Evolutionary conservation across 768 basidiomycete genomes (phyloP).

Genomic region (Mycena belliarum): DNA sequence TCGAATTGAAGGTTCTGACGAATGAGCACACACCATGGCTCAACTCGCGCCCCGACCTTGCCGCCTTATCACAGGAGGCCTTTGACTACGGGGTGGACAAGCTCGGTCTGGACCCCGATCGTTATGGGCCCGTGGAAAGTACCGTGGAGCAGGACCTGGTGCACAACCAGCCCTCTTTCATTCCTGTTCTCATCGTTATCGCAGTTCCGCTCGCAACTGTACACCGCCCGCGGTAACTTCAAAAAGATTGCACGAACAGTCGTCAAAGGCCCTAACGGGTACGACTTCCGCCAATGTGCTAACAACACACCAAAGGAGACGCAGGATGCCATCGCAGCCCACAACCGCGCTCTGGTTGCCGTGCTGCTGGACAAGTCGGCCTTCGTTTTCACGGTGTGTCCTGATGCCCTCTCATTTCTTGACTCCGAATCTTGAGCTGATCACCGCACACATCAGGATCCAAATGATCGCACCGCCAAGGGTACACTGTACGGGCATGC

Average conservation of each 20-base stretch:
- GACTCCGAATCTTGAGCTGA: neutral
- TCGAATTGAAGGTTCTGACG: neutral
- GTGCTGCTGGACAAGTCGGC: neutral
- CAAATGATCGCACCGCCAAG: neutral
- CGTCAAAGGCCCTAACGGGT: neutral
- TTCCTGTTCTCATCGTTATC: neutral
- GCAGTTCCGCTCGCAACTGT: neutral
- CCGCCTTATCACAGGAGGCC: neutral
- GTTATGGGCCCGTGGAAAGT: neutral
- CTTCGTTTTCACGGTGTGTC: neutral
- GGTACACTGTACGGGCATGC: neutral
- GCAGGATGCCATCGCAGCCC: neutral
- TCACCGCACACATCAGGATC: neutral
- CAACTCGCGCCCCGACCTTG: neutral
- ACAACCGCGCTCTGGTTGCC: neutral
- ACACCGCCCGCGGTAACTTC: neutral
- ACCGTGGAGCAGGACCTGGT: conserved; percentile 3
- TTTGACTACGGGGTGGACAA: neutral
- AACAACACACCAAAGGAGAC: neutral
- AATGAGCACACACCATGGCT: neutral
- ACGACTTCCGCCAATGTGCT: neutral
- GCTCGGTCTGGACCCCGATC: neutral
- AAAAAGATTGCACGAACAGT: neutral
- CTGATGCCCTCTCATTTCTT: neutral
- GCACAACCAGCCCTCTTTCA: neutral